Conservation (phyloP, 1,284 basidiomycete species). For the Mycosarcoma maydis region DNA sequence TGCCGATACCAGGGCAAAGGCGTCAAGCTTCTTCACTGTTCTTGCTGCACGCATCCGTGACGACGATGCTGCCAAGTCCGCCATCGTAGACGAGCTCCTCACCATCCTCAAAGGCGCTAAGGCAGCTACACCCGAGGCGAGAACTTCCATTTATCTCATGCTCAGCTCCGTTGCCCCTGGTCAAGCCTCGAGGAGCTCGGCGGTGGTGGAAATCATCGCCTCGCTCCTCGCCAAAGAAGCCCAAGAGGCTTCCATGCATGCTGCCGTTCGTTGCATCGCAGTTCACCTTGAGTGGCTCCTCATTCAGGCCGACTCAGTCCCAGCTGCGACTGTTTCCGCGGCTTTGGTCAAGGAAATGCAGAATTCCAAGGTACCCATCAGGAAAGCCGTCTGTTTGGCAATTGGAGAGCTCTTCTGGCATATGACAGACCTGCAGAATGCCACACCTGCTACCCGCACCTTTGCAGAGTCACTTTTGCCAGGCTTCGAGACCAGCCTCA, state of each 20-base stretch:
- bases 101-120: conserved; percentile 54
- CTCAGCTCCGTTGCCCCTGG: conserved; percentile 34
- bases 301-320: conserved; percentile 12
- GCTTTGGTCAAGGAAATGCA: conserved; percentile 55
- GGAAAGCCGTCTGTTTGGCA: conserved; percentile 50
- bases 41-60: conserved; percentile 26
- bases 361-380: conserved; percentile 52
- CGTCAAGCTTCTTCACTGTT: conserved; percentile 35
- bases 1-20: conserved; percentile 45
- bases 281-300: conserved; percentile 41
- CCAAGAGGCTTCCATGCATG: conserved; percentile 53
- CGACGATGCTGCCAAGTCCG: conserved; percentile 24
- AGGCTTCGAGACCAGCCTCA: conserved; percentile 54
- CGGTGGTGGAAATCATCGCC: conserved; percentile 39
- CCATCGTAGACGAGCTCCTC: conserved; percentile 47
- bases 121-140: conserved; percentile 49
- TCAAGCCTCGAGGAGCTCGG: conserved; percentile 25
- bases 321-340: conserved; percentile 28
- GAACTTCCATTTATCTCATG: conserved; percentile 53
- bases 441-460: conserved; percentile 28
- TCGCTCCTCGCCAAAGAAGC: conserved; percentile 57
- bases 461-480: conserved; percentile 57
- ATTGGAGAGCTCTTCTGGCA: conserved; percentile 53
- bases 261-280: conserved; percentile 44
- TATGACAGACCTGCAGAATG: conserved; percentile 3